Base-by-base conservation (phyloP, 331 rosid genomes). In the Dryas integrifolia region DNA sequence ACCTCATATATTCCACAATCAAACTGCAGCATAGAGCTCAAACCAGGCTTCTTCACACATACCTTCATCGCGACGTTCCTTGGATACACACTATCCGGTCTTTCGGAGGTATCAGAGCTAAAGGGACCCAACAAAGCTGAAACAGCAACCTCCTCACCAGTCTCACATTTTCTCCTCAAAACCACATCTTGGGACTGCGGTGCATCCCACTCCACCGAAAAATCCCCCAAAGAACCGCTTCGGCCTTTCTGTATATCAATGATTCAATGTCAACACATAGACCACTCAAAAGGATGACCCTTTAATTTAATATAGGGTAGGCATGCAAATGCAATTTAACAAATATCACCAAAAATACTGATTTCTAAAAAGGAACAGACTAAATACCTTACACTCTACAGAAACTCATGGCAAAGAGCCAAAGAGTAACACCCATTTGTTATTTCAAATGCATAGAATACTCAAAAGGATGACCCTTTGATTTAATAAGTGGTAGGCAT, bases 81-180 rank as follows among this genome's bases (percentile, higher is more conserved):
- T 3, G 88, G 73, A 72, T 84, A 84, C 47, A 45, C n/a, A 0
- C 69, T 69, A 1, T 80, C 77, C 12, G 9, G 65, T 47, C 8
- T 5, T 50, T 47, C 57, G 21, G 5, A 3, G 3, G 41, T 61
- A 21, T 72, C 83, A 1, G 69, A 77, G 12, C 67, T 63, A 15
- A 87, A 65, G 26, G 89, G 80, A 47, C 92, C 92, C 67, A 87
- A 40, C 50, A 86, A 6, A 2, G 97, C 97, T 7, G 98, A 94
- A 44, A 94, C 52, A 1, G 88, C 91, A 72, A 94, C 74, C 81
- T 85, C 97, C 74, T 89, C 96, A 5, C 96, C 95, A 0, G 87
- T 80, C 69, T 81, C 81, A 6, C 65, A 73, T 77, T 86, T 88
- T 56, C 86, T 73, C 53, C 89, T 74, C 73, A 94, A 84, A 79